Evolutionary conservation across 257 asterid genomes (phyloP), one percentile per base, ranked within the genome.

Genomic region (Solanum chmielewskii): DNA sequence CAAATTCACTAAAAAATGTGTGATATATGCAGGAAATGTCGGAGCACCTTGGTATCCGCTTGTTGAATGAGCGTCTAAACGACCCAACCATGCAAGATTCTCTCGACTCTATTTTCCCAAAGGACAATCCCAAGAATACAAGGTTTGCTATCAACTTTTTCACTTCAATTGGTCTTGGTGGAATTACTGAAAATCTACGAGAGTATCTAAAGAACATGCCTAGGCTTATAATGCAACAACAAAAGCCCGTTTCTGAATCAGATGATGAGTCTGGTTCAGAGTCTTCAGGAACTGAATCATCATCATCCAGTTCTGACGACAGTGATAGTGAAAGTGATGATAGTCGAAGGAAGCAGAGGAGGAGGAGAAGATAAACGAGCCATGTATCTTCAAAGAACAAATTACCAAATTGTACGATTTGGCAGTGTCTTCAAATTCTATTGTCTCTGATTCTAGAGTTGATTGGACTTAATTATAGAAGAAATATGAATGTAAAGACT

Each of bases 181-280:
- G 98, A 66, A 96, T 95, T 68, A 95, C 99, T 2, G 98, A 94
- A 64, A 94, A 93, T 83, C 90, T 94, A 66, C 93, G 99, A 0
- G 98, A 96, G 90, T 94, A 93, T 89, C 92, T 95, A 76, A 95
- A 96, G 92, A 95, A 94, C 90, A 96, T 93, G 98, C 98, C 99
- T 7, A 90, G 96, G n/a, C 94, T 95, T 31, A 96, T 96, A 69
- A 95, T 95, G 99, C 98, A 96, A 86, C 98, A 96, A 68, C 97
- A 94, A 59, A 94, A 92, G 89, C 94, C 94, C 1, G 88, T 91
- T 52, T 86, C 94, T 8, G 98, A 89, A 86, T 93, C 93, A 0
- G 96, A 90, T 14, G 93, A 88, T 11, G 93, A 88, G 83, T 90
- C 98, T 18, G 98, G 86, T 42, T 91, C 96, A 0, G 92, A 83